Evolutionary conservation across 1,284 basidiomycete species (phyloP).

Genomic region (Moniliophthora roreri): DNA sequence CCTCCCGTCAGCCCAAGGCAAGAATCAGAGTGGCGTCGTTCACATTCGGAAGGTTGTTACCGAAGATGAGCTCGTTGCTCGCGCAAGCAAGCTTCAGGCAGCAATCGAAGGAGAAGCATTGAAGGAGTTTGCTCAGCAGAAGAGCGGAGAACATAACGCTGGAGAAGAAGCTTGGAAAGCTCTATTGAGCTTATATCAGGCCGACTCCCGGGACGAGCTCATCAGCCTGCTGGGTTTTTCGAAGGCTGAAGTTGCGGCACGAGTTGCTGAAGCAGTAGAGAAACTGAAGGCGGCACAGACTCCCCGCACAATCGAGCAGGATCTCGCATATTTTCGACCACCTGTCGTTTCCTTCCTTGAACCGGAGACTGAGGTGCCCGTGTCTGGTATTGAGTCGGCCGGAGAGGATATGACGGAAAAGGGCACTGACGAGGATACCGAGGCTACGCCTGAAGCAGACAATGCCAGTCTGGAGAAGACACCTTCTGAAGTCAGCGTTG

Average conservation of each 20-base stretch:
- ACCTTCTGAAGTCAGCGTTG: constrained; percentile 72
- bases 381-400: constrained; percentile 41
- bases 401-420: constrained; percentile 25
- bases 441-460: constrained; percentile 18
- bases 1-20: constrained; percentile 68
- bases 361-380: constrained; percentile 48
- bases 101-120: constrained; percentile 68
- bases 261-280: constrained; percentile 82
- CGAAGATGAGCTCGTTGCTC: constrained; percentile 75
- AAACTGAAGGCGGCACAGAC: constrained; percentile 52
- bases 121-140: constrained; percentile 66
- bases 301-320: constrained; percentile 38
- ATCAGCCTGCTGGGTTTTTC: constrained; percentile 93
- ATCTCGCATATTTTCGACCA: constrained; percentile 46
- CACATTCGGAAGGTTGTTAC: constrained; percentile 79
- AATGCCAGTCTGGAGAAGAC: constrained; percentile 56
- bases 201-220: constrained; percentile 88
- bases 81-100: constrained; percentile 71
- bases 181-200: constrained; percentile 84
- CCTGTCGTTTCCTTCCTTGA: constrained; percentile 80
- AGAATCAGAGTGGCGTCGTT: constrained; percentile 76
- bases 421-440: background rate
- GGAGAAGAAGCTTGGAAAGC: constrained; percentile 84
- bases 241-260: constrained; percentile 80
- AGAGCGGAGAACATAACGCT: constrained; percentile 28